phyloP scores from a whole-genome alignment of 176 grass and related monocot genomes.

The Zea luxurians region DNA sequence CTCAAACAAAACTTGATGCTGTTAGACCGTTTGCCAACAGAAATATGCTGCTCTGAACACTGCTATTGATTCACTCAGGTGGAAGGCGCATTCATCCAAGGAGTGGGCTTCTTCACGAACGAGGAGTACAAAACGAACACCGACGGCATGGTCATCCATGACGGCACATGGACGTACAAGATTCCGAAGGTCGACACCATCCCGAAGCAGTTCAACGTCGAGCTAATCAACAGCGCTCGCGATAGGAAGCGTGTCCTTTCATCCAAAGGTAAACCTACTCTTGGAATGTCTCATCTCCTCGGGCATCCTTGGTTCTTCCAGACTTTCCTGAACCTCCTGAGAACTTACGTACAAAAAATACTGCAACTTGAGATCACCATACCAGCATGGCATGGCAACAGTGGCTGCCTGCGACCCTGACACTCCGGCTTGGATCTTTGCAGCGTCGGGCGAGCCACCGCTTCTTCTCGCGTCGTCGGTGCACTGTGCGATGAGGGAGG shows the following conservation, averaged over 20 bases:
- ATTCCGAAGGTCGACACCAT: conserved; percentile 84
- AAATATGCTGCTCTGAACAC: not conserved
- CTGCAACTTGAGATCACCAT: no score
- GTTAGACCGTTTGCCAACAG: not conserved
- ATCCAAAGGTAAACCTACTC: no score
- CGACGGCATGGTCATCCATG: conserved; percentile 64
- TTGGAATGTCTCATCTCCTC: no score
- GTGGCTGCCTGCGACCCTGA: no score
- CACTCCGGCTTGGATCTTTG: not conserved
- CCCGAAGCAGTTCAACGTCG: conserved; percentile 78
- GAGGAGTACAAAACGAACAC: conserved; percentile 70
- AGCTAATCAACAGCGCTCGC: conserved; percentile 63
- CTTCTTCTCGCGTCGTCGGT: conserved; percentile 81
- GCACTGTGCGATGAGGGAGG: conserved; percentile 90
- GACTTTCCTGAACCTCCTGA: no score
- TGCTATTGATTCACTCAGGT: conserved; percentile 26
- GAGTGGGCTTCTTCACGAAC: conserved; percentile 74
- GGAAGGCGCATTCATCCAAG: conserved; percentile 72
- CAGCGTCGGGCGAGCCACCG: conserved; percentile 83
- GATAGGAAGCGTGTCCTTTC: conserved; percentile 56
- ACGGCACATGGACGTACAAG: conserved; percentile 90
- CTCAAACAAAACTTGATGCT: no score
- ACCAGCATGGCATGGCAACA: no score
- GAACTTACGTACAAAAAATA: no score
- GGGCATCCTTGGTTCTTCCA: no score